A percentile compares a stretch with the other conserved stretches of the same genome.
Evolutionary conservation across 2,329 filamentous ascomycete genomes (phyloP).

Genomic region (Elsinoe necatrix): DNA sequence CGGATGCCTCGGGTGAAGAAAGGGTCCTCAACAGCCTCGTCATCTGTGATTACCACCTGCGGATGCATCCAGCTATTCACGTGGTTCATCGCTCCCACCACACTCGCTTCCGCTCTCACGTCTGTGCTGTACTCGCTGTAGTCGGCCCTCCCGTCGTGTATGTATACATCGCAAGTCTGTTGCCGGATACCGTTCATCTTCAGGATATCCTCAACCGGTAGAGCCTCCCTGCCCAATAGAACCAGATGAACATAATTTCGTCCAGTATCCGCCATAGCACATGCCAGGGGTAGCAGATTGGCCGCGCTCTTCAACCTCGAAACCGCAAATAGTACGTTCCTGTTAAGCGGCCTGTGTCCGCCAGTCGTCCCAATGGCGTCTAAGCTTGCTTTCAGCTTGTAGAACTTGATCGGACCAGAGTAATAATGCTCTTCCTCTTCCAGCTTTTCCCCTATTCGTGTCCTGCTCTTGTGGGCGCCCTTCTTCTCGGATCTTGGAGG

Average conservation of each 20-base stretch:
- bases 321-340: constrained; percentile 71
- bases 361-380: constrained; percentile 49
- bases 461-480: constrained; percentile 21
- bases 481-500: constrained; percentile 18
- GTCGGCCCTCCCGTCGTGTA: constrained; percentile 70
- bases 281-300: constrained; percentile 70
- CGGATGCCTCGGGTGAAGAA: constrained; percentile 58
- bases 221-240: constrained; percentile 63
- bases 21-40: constrained; percentile 54
- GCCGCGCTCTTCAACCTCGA: constrained; percentile 66
- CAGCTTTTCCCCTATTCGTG: constrained; percentile 22
- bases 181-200: constrained; percentile 71
- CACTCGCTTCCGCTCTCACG: constrained; percentile 56
- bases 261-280: constrained; percentile 66
- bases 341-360: constrained; percentile 47
- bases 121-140: constrained; percentile 61
- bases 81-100: constrained; percentile 59
- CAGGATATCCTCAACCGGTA: constrained; percentile 60
- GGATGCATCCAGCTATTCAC: constrained; percentile 68
- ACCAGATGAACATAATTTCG: constrained; percentile 74
- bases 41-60: constrained; percentile 66
- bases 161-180: constrained; percentile 54
- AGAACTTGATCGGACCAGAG: constrained; percentile 62
- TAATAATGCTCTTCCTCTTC: constrained; percentile 42
- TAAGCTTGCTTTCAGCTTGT: constrained; percentile 55